Evolutionary conservation across 306 rosid genomes (phyloP).

Genomic region (Castanea mollissima): DNA sequence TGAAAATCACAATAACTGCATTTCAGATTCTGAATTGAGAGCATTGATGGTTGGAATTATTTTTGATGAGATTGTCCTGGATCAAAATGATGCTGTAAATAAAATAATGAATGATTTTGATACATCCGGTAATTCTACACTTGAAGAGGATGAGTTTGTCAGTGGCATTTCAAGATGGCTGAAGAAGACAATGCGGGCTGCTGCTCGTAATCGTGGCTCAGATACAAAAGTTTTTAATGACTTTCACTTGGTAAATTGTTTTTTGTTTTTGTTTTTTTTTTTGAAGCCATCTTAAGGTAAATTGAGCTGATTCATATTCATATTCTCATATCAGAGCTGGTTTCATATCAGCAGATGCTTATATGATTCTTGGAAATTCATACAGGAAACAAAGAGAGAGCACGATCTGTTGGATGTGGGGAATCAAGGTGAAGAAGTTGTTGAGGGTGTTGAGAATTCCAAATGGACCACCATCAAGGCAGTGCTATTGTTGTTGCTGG

Average conservation of each 20-base stretch:
- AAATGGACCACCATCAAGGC: constrained; percentile 57
- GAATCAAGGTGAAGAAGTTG: constrained; percentile 41
- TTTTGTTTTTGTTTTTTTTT: too few relatives aligned
- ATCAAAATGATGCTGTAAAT: constrained; percentile 54
- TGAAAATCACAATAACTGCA: constrained; percentile 34
- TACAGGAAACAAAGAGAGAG: constrained; percentile 72
- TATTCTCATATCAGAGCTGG: background rate
- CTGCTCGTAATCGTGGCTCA: constrained; percentile 48
- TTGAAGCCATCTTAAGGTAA: constrained; percentile 25
- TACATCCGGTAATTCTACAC: constrained; percentile 35
- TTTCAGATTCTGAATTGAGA: constrained; percentile 59
- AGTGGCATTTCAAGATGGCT: constrained; percentile 67
- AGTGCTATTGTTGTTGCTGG: constrained; percentile 52
- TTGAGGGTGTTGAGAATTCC: constrained; percentile 37
- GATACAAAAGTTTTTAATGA: constrained; percentile 35
- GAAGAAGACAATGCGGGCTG: constrained; percentile 31
- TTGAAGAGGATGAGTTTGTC: constrained; percentile 53
- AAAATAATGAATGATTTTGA: constrained; percentile 64
- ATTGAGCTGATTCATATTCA: constrained; percentile 9
- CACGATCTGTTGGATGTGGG: constrained; percentile 59
- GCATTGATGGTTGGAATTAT: constrained; percentile 76
- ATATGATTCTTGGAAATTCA: constrained; percentile 15
- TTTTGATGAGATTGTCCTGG: constrained; percentile 66
- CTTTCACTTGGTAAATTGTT: constrained; percentile 52
- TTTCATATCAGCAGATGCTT: background rate